Conservation (phyloP, 2,329 filamentous ascomycete genomes). For the Pseudogymnoascus sp. region DNA sequence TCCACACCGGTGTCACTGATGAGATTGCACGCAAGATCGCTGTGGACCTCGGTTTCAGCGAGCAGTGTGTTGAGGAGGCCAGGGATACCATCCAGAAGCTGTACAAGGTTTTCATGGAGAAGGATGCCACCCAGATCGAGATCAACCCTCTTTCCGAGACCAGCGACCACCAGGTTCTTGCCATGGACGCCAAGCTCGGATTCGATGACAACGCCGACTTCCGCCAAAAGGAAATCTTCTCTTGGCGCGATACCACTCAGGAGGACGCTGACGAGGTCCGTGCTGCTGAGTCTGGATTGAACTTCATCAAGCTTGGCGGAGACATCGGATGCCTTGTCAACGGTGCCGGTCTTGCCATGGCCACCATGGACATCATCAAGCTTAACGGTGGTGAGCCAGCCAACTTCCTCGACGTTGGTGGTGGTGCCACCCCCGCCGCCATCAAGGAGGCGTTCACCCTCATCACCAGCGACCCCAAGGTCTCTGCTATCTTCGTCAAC, state of each 20-base stretch:
- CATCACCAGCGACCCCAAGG: conserved; percentile 97
- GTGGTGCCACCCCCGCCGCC: conserved; percentile 90
- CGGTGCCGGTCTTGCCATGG: conserved; percentile 98
- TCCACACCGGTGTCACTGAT: conserved; percentile 90
- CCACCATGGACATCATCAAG: conserved; percentile 99
- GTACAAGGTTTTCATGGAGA: conserved; percentile 97
- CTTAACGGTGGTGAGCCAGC: conserved; percentile 91
- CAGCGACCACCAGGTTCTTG: conserved; percentile 93
- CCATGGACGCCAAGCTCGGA: conserved; percentile 98
- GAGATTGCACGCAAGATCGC: conserved; percentile 88
- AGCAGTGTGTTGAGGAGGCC: conserved; percentile 93
- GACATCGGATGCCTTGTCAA: conserved; percentile 99
- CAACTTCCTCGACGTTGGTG: conserved; percentile 98
- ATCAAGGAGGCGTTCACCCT: conserved; percentile 98
- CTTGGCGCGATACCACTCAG: conserved; percentile 87
- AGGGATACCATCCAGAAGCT: conserved; percentile 97
- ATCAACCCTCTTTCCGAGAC: conserved; percentile 99
- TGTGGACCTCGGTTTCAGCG: conserved; percentile 88
- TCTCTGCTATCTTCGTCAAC: conserved; percentile 98
- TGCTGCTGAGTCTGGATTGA: conserved; percentile 86
- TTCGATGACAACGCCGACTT: conserved; percentile 99
- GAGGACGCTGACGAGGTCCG: conserved; percentile 97
- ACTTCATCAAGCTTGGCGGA: conserved; percentile 99
- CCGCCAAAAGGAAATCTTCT: conserved; percentile 93
- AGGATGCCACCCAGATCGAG: conserved; percentile 97